Evolutionary conservation across 495 filamentous ascomycete genomes (phyloP).

Genomic region (Podospora pseudoanserina): DNA sequence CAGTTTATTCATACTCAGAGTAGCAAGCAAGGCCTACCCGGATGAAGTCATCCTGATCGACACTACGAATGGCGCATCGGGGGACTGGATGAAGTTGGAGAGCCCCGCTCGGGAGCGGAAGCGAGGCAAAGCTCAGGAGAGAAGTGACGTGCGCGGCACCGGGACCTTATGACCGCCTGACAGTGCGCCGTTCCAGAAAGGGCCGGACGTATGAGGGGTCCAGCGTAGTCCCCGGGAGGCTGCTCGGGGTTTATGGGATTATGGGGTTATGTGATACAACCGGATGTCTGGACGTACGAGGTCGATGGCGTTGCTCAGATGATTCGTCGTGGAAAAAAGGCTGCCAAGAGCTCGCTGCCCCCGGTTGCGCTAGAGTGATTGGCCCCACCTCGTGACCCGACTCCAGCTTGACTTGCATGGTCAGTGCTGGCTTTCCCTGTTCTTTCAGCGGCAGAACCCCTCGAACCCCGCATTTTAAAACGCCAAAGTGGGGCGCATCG

Average conservation of each 20-base stretch:
- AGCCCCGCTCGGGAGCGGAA: not conserved
- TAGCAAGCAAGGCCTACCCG: conserved; percentile 23
- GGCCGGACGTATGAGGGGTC: not conserved
- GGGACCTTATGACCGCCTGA: not conserved
- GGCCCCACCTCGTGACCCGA: conserved; percentile 19
- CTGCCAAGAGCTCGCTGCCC: not conserved
- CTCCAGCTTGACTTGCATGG: conserved; percentile 15
- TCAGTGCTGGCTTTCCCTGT: conserved; percentile 9
- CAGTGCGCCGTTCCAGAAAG: not conserved
- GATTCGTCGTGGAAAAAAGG: not conserved
- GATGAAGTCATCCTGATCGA: conserved; percentile 36
- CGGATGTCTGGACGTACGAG: not conserved
- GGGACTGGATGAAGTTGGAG: not conserved
- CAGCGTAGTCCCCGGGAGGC: not conserved
- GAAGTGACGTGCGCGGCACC: conserved; percentile 1
- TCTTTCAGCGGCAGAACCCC: not conserved
- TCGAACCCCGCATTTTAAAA: conserved; percentile 19
- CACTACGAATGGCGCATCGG: conserved; percentile 20
- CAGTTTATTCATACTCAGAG: not conserved
- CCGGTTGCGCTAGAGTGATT: conserved; percentile 4
- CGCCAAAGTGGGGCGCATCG: conserved; percentile 13
- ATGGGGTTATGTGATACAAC: not conserved
- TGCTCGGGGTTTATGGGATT: too few relatives aligned
- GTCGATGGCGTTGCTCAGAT: not conserved
- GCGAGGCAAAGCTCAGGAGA: not conserved